Evolutionary conservation across 75 land plant genomes (phyloP), one percentile per base, ranked within the genome.

Genomic region (Azolla pinnata): DNA sequence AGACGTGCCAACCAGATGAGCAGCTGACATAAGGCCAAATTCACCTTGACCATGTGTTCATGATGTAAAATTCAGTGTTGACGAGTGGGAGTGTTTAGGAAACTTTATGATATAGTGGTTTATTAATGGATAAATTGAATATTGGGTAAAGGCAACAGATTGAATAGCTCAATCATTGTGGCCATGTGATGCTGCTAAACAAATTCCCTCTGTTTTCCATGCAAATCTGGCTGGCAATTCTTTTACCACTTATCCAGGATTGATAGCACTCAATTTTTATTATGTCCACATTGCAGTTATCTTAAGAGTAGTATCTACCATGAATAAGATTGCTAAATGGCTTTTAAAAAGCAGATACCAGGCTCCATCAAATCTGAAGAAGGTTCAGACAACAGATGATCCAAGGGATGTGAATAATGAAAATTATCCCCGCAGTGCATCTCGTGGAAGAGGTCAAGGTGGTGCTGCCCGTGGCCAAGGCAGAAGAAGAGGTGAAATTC

Each of bases 401-500:
- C 2, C n/a, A 18, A 18, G n/a, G 2, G 21, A 14, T 17, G 23
- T 18, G 17, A 46, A 14, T 46, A 23, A 46, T 46, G 49, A 23
- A n/a, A n/a, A n/a, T n/a, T 46, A 46, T 46, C n/a, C 49, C 21
- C 2, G 49, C 17, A 17, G 17, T 46, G 49, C 2, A 23, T 4
- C 14, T 3, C 21, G 4, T 52, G 54, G 54, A 23, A 52, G 54
- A 24, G 54, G 54, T 26, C 54, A n/a, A n/a, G n/a, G 54, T 52
- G 54, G 54, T 27, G 9, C 14, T 2, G 54, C 10, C 3, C 54
- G 25, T 52, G 54, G 54, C 29, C 54, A 42, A 60, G 2, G 9
- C 32, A 62, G 26, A 18, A 54, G 35, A 49, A 62, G 51, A 9
- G 32, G 42, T 54, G 62, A 20, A 49, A 30, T 46, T 21, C 29